These are phyloP conservation scores for Ballota nigra DNA, from an alignment of 257 asterid genomes.

Conservation along the genomic window DNA sequence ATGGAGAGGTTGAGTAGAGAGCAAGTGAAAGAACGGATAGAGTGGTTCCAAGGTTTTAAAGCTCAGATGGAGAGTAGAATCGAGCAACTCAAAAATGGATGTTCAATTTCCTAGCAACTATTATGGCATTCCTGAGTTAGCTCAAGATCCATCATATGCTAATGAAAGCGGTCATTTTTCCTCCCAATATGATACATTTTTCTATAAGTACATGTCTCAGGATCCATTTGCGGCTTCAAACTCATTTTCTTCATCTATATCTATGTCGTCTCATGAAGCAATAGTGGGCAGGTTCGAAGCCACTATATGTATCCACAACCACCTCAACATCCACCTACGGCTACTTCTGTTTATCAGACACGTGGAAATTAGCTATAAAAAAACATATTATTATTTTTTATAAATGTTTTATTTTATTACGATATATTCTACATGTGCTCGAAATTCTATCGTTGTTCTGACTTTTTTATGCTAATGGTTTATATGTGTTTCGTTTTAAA, in stretches of 20 bases:
- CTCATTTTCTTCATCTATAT: too few relatives aligned
- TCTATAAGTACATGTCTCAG: neutral
- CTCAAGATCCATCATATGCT: neutral
- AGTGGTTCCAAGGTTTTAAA: neutral
- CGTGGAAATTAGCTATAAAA: neutral
- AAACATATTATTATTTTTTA: too few relatives aligned
- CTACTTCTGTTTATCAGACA: neutral
- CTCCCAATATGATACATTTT: neutral
- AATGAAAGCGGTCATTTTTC: too few relatives aligned
- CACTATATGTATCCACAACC: neutral
- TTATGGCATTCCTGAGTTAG: neutral
- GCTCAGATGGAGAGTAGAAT: too few relatives aligned
- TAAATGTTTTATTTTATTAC: too few relatives aligned
- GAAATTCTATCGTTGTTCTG: neutral
- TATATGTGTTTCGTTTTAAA: neutral
- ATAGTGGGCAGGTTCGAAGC: neutral
- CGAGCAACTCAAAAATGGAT: neutral
- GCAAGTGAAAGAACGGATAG: constrained; percentile 14
- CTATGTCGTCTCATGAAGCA: too few relatives aligned
- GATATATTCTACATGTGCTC: too few relatives aligned
- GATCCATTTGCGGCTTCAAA: neutral
- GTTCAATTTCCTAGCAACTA: neutral
- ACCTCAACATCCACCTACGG: neutral
- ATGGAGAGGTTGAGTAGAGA: constrained; percentile 6
- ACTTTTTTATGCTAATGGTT: neutral